Base-by-base conservation (phyloP, 2,329 filamentous ascomycete genomes). In the Epichloe baconii region DNA sequence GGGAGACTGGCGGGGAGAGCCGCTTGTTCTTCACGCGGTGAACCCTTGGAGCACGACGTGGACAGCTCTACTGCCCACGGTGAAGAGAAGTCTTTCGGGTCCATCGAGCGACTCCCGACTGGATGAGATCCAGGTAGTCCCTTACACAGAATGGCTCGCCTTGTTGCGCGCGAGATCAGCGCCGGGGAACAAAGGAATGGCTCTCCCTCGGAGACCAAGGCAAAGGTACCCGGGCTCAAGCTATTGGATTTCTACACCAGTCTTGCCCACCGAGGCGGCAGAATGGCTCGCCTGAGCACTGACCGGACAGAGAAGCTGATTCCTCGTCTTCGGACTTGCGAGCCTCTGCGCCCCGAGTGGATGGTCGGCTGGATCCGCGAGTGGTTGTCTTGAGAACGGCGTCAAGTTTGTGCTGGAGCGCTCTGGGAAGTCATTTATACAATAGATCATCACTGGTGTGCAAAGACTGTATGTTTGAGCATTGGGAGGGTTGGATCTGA, bases 1-100 rank as follows among this genome's bases (percentile, higher is more conserved):
- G 23, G 19, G 7, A 37, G 21, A 15, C 26, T 10, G 11, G 12
- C 11, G 35, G 7, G 42, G 7, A 11, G 36, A n/a, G 14, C 44
- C 23, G 5, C 42, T 50, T 23, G 47, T 54, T 3, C 49, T 52
- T 43, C 49, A 54, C 19, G 45, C 49, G 6, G 26, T 46, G 11
- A 54, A 48, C n/a, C 53, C 53, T 7, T n/a, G 10, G 7, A 48
- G 43, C 35, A 54, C 47, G 7, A 38, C 47, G 12, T 54, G 53
- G 50, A 34, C 49, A 8, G 21, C 46, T 15, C 19, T 54, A 3
- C 4, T 52, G 23, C 53, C 50, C 14, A 34, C 40, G 8, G 21
- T 54, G 26, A n/a, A 17, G 45, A 19, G 14, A 19, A 21, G 19
- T 12, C 38, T 52, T 6, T 41, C 41, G 2, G 23, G 4, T 8